A percentile compares a stretch with the other conserved stretches of the same genome.
Conservation (phyloP, 2,329 filamentous ascomycete species). For the Aureobasidium namibiae region DNA sequence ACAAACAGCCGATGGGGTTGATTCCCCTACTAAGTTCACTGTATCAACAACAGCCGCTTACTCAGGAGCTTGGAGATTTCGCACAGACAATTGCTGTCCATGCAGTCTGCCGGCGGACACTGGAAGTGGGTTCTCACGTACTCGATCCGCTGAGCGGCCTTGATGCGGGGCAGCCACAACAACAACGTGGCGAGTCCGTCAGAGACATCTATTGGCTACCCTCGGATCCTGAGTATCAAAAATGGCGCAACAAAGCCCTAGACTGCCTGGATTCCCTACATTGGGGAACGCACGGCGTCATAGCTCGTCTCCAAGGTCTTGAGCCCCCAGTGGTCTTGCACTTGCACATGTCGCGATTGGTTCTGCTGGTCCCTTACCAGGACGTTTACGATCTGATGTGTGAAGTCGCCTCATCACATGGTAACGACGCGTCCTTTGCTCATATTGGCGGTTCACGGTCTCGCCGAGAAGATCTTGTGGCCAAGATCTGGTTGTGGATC, state of each 20-base stretch:
- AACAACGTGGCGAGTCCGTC: neutral
- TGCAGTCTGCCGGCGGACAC: neutral
- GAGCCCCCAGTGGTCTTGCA: conserved; percentile 15
- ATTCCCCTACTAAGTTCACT: neutral
- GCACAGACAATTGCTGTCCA: neutral
- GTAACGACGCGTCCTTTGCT: neutral
- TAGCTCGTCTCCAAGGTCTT: conserved; percentile 10
- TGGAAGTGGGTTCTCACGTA: neutral
- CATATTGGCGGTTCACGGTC: neutral
- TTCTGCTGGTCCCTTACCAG: conserved; percentile 14
- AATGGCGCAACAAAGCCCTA: conserved; percentile 16
- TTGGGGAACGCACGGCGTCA: conserved; percentile 15
- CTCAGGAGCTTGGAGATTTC: neutral
- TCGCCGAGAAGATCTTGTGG: conserved; percentile 10
- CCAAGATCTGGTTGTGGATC: conserved; percentile 13
- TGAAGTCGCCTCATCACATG: conserved; percentile 4
- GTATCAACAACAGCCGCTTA: conserved; percentile 2
- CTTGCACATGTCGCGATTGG: conserved; percentile 14
- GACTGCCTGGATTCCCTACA: conserved; percentile 15
- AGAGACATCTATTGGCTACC: conserved; percentile 6
- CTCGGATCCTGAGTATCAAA: conserved; percentile 9
- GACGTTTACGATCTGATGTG: conserved; percentile 9
- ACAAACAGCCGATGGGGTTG: conserved; percentile 2
- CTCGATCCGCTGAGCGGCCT: neutral
- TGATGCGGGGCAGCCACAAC: neutral